A percentile compares a stretch with the other conserved stretches of the same genome.
Conservation (phyloP, 306 rosid species). For the Vigna nakashimae region DNA sequence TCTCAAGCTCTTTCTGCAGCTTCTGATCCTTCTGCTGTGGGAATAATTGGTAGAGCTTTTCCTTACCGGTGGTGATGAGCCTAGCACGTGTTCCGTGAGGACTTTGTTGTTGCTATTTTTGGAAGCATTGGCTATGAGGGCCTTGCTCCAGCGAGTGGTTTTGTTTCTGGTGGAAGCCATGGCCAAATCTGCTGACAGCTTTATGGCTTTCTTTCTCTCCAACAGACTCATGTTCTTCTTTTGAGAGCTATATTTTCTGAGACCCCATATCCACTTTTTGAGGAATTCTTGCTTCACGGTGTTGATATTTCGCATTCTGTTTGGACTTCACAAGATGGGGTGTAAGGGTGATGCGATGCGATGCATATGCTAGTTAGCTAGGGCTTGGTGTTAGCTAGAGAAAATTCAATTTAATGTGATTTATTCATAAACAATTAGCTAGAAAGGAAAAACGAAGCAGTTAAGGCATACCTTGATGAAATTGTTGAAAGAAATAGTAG, state of each 20-base stretch:
- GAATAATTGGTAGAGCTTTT: slow-evolving; percentile 14
- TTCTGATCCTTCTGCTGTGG: slow-evolving; percentile 39
- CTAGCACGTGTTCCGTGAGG: slow-evolving; percentile 40
- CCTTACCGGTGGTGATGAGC: slow-evolving; percentile 15
- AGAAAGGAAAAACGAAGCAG: neutral
- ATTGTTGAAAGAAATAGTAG: slow-evolving; percentile 33
- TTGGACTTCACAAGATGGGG: neutral
- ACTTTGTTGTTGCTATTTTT: slow-evolving; percentile 19
- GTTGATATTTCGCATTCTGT: slow-evolving; percentile 57
- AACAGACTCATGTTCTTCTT: slow-evolving; percentile 58
- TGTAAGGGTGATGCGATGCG: neutral
- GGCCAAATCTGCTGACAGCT: slow-evolving; percentile 78
- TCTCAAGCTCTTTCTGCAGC: slow-evolving; percentile 42
- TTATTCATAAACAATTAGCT: neutral
- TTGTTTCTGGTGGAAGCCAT: slow-evolving; percentile 74
- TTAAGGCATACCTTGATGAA: slow-evolving; percentile 48
- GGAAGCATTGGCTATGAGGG: slow-evolving; percentile 58
- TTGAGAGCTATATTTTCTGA: slow-evolving; percentile 54
- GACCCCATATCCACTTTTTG: slow-evolving; percentile 69
- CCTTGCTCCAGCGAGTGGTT: slow-evolving; percentile 69
- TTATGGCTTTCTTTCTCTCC: slow-evolving; percentile 79
- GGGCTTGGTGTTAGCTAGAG: slow-evolving; percentile 33
- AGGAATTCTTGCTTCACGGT: slow-evolving; percentile 71
- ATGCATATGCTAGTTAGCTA: slow-evolving; percentile 23
- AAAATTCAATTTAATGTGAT: neutral